These are phyloP conservation scores for Pseudozyma sp. DNA, from an alignment of 1,284 basidiomycete species.

Conservation along the genomic window DNA sequence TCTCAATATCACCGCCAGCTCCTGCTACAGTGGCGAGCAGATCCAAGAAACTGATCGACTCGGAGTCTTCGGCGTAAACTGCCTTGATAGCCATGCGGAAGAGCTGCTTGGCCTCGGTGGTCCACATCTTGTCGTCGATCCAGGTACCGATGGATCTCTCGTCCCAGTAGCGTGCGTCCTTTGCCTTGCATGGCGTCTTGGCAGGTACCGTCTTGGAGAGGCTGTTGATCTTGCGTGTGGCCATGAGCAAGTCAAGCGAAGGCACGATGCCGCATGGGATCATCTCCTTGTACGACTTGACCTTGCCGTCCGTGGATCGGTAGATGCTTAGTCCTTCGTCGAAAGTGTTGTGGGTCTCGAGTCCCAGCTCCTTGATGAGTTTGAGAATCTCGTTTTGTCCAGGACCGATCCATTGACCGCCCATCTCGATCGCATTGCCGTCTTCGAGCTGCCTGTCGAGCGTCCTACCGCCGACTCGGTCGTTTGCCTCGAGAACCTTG, in stretches of 20 bases:
- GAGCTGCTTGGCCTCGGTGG: conserved; percentile 34
- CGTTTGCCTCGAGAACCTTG: conserved; percentile 71
- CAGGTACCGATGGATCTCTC: conserved; percentile 44
- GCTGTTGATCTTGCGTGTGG: conserved; percentile 47
- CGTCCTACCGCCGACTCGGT: conserved; percentile 71
- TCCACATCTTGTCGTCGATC: conserved; percentile 47
- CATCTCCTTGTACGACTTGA: conserved; percentile 38
- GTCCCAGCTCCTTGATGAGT: conserved; percentile 69
- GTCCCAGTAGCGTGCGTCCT: conserved; percentile 36
- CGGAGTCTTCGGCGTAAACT: conserved; percentile 46
- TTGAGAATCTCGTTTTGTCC: conserved; percentile 71
- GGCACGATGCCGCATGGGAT: conserved; percentile 42
- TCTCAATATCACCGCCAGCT: conserved; percentile 42
- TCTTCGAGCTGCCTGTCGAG: conserved; percentile 64
- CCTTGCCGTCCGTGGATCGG: conserved; percentile 31
- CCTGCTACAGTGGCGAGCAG: conserved; percentile 38
- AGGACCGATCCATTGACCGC: conserved; percentile 73
- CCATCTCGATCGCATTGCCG: conserved; percentile 69
- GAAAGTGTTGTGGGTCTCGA: conserved; percentile 60
- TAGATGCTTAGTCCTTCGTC: conserved; percentile 43
- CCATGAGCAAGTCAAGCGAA: conserved; percentile 38
- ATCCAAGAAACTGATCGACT: conserved; percentile 45
- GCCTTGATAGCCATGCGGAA: conserved; percentile 46
- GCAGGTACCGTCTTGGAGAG: conserved; percentile 35
- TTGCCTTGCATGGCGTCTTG: conserved; percentile 24